Evolutionary conservation across 768 basidiomycete genomes (phyloP), one percentile per base, ranked within the genome.

Genomic region (Terana coerulea): DNA sequence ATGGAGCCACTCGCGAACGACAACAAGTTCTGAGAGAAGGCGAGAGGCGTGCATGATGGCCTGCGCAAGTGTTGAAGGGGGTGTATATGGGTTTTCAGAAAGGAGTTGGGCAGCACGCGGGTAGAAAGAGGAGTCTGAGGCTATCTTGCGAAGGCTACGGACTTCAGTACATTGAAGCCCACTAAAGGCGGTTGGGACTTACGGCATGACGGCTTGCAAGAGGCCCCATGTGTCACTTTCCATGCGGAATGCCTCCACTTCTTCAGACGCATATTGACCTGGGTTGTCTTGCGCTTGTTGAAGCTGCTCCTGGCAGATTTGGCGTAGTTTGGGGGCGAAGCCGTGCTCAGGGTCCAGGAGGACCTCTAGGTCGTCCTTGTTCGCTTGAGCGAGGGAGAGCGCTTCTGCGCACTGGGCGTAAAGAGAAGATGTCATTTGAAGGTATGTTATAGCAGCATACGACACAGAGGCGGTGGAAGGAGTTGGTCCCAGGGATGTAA

Each of bases 1-100:
- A 55, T 91, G 88, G 1, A 92, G 74, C 91, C 91, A 94, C 65
- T 92, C 89, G n/a, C 88, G 81, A 7, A 92, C 83, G 37, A 88
- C 82, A 40, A 89, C 74, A 49, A 92, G 87, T 54, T 91, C 91
- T 0, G 79, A 68, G 30, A 92, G 80, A 2, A 85, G 73, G 0
- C 80, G 81, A 0, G 84, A 88, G 3, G 79, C 68, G 42, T 78
- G 68, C 74, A 94, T 77, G 45, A 90, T 79, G 2, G 82, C 77
- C 62, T 90, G 84, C 0, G 86, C 87, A 24, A 94, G 76, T 0
- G 83, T 83, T 4, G 81, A 76, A 0, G 87, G 83, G 0, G 92
- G 90, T 0, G 86, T 88, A 68, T 92, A 94, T 0, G 91, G 89
- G 61, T 95, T 93, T 56, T 79, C 69, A 1, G 75, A 61, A 31